Base-by-base conservation (phyloP, 2,329 filamentous ascomycete species). In the Trichophyton verrucosum region DNA sequence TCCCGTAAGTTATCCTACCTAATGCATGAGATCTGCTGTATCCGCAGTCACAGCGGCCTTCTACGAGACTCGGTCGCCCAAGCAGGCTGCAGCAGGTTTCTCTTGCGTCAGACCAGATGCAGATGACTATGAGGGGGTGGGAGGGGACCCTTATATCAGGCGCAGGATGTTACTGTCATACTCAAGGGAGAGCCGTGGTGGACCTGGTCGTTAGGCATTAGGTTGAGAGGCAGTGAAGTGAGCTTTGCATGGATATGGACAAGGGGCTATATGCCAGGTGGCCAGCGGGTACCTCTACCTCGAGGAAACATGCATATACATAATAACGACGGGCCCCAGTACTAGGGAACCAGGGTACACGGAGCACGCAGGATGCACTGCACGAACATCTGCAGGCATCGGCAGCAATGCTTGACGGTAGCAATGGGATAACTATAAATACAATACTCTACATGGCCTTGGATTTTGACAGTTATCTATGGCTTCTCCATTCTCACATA, bases 231-330 rank as follows among this genome's bases (percentile, higher is more conserved):
- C 9, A 13, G 33, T 38, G 33, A 38, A 9, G 11, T 3, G 33
- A 38, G 33, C 9, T 38, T 38, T 38, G 33, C 33, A 38, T 38
- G 33, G 33, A 13, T 38, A 38, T 4, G 11, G 33, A 38, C 33
- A 38, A 38, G 33, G 33, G 33, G 33, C 33, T 6, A 9, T 38
- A 66, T 0, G 66, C 64, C 0, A 81, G 82, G 27, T 84, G 81
- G 81, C 81, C 81, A 1, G 75, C 79, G 6, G 77, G 80, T 67
- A 38, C 33, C 65, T 84, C 2, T 85, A 82, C 67, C 81, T 77
- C 65, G 82, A 84, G 64, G 82, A 81, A 3, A 81, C 81, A 0
- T 82, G 81, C 33, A 38, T 38, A 38, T 38, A 38, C 33, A 38
- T 9, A 38, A 13, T 9, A 3, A 38, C 33, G 3, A 38, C 33